Evolutionary conservation across 345 rosid genomes (phyloP), one percentile per base, ranked within the genome.

Genomic region (Mangifera indica): DNA sequence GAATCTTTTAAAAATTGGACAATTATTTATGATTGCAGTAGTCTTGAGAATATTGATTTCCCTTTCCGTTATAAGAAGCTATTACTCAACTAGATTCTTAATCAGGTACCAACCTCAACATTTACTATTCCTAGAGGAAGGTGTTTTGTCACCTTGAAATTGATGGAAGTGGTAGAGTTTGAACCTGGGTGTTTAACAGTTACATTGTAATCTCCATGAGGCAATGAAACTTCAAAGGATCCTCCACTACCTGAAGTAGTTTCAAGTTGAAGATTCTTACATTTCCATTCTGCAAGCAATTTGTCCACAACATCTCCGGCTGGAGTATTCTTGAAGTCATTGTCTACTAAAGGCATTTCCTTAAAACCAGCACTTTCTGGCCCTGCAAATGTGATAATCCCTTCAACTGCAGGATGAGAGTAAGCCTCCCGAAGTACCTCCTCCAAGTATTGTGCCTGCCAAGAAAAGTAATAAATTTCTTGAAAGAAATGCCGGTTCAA

Each of bases 341-440:
- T 52, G 60, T 85, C 87, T 8, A 84, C 79, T 15, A 90, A 73
- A 6, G 87, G 73, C 22, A 84, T 78, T 21, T 40, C 67, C 10
- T 77, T 75, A 69, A 90, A 93, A 21, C 88, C 88, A 2, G 97
- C 87, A 1, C 67, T 75, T 40, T 55, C 84, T 4, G 98, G 93
- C 7, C 93, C 96, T 1, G 80, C 82, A 63, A 87, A 90, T 42
- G 85, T 82, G 61, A 90, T 85, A 24, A 90, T 90, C 37, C 97
- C 97, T 72, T 85, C 17, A 10, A 87, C 90, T 12, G 90, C 86
- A 42, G 90, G 93, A 74, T 90, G 92, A 4, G 86, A 77, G 45
- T 81, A 83, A 0, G 77, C 94, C 78, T 90, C 98, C 77, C 94
- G 82, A 5, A 92, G 79, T 45, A 88, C 76, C 9, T 87, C 87